Evolutionary conservation across 805 yeast species (phyloP), one percentile per base, ranked within the genome.

Genomic region (Yamadazyma kitorensis): DNA sequence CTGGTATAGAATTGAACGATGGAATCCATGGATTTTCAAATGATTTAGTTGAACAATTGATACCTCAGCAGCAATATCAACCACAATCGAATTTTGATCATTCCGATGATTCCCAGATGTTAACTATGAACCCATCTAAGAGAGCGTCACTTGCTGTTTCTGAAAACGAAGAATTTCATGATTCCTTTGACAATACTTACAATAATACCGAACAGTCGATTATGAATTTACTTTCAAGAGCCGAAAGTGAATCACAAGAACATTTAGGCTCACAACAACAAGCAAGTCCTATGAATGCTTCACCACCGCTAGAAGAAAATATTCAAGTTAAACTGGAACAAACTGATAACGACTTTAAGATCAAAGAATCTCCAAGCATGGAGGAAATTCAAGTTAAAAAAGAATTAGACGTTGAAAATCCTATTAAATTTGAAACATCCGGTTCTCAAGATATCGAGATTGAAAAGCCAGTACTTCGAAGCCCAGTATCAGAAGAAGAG

Each of bases 11-110:
- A 40, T 46, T 67, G 31, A 61, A 61, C 38, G 71, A 66, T 40
- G 73, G 73, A 3, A 63, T 67, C 23, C 61, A 62, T 37, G 73
- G 72, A 1, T 63, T 67, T 24, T 46, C 69, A 2, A 68, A 66
- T 41, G 55, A 56, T 16, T 32, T 61, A 34, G 70, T 67, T 8
- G 61, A 51, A 24, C 45, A 52, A 37, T 43, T 67, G 24, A 48
- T 63, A 12, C 68, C 67, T 10, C 29, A 30, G 11, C 22, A 17
- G 2, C 19, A 26, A 16, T 16, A 21, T 26, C 7, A 17, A 6
- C 13, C 8, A 17, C 6, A 9, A 30, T 22, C 25, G 21, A 27
- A 19, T 17, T 28, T 33, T 13, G 34, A 38, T 6, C 31, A 36
- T 10, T 33, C 32, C 6, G 43, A 40, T 22, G 44, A 43, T 25